Base-by-base conservation (phyloP, 2,329 filamentous ascomycete genomes). In the Trichoderma citrinoviride region DNA sequence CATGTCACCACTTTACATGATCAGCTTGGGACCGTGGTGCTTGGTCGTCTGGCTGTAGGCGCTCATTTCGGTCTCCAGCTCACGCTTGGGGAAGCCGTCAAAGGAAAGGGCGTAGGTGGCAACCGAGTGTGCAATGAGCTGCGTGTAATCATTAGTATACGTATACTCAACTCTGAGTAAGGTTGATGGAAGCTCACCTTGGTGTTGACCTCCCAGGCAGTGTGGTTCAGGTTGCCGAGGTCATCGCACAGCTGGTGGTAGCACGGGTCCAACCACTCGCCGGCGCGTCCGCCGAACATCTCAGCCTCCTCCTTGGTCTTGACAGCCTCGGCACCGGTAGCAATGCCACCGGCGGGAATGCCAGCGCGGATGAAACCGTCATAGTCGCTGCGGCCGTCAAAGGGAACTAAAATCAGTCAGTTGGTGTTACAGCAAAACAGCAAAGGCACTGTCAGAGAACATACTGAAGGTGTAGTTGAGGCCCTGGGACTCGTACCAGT, bases 301-400 rank as follows among this genome's bases (percentile, higher is more conserved):
- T 78, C 79, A 2, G 77, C 84, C 73, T 93, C 88, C 40, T 86
- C 82, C 56, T 82, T 77, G 0, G 89, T 92, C 84, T 93, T 93
- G 77, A 91, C 75, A 14, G 85, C 89, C 76, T 93, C 90, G 1
- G 91, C 91, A 44, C 91, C 91, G 2, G 90, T 92, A 62, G 90
- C 90, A 67, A 93, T 86, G 33, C 91, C 91, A 25, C 91, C 90
- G 1, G 86, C 86, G 0, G 91, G 89, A 47, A 93, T 92, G 3
- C 88, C 88, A 64, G 85, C 82, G 41, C 85, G 82, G 71, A 93
- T 89, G 79, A 94, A 93, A 1, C 86, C 88, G 57, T 88, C 89
- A 71, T 94, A 94, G 76, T 95, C 91, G 68, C 88, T 91, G 65
- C 91, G 87, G 7, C 91, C 91, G 70, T 92, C 89, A 69, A 95